A percentile compares a stretch with the other conserved stretches of the same genome.
Conservation (phyloP, 257 asterid genomes). For the Lycium ferocissimum region DNA sequence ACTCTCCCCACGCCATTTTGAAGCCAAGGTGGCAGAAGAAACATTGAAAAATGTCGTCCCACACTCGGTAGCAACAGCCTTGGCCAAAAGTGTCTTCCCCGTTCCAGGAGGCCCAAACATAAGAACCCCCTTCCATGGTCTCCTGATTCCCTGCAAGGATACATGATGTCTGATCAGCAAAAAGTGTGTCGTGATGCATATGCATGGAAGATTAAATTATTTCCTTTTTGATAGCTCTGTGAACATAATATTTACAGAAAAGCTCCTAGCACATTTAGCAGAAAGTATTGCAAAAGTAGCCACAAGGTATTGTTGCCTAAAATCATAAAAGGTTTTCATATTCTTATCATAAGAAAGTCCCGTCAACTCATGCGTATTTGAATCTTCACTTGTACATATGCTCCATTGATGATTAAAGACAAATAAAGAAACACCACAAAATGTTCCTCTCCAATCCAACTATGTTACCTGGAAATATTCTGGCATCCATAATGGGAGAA, state of each 20-base stretch:
- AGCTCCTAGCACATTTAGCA: constrained; percentile 1
- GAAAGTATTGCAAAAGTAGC: not conserved
- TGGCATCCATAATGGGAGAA: constrained; percentile 99
- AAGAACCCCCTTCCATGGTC: constrained; percentile 99
- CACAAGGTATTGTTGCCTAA: constrained; percentile 11
- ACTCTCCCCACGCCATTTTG: constrained; percentile 99
- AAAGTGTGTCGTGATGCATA: not conserved
- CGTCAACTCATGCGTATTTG: not conserved
- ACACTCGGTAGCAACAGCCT: constrained; percentile 99
- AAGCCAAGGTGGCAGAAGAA: constrained; percentile 99
- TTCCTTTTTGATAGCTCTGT: not conserved
- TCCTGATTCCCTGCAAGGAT: constrained; percentile 85
- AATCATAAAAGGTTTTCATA: not conserved
- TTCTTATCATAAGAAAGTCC: constrained; percentile 6
- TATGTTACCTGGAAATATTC: constrained; percentile 92
- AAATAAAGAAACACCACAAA: not conserved
- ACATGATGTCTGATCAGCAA: constrained; percentile 27
- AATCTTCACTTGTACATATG: constrained; percentile 23
- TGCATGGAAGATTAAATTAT: not conserved
- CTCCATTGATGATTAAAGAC: not conserved
- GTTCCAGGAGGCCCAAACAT: constrained; percentile 99
- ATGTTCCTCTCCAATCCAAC: constrained; percentile 32
- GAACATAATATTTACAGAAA: constrained; percentile 11
- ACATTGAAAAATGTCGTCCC: constrained; percentile 98
- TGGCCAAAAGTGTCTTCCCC: constrained; percentile 98